Percentiles rank a stretch among this genome's conserved stretches.
phyloP scores from a whole-genome alignment of 352 stramenopile genomes.

The Pythium utonaiense region DNA sequence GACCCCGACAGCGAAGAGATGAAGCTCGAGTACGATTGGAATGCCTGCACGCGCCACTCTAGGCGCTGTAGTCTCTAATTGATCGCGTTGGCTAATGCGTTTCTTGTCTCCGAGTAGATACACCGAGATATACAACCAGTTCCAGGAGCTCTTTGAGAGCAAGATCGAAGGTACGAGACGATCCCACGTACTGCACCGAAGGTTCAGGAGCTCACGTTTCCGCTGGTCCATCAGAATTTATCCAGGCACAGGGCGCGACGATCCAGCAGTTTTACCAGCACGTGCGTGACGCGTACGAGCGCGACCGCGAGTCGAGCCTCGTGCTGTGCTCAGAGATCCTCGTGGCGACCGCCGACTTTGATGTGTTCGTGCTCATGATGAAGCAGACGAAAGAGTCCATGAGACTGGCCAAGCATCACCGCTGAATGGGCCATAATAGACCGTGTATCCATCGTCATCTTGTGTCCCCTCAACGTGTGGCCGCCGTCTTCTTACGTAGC shows the following conservation, averaged over 20 bases:
- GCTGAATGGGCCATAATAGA: not conserved
- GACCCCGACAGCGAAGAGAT: conserved; percentile 74
- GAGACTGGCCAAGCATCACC: conserved; percentile 40
- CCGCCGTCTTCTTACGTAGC: conserved; percentile 60
- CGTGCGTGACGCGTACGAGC: conserved; percentile 51
- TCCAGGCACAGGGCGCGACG: conserved; percentile 49
- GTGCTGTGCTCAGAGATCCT: conserved; percentile 76
- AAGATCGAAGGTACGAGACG: conserved; percentile 65
- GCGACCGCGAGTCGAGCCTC: conserved; percentile 54
- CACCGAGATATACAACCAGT: conserved; percentile 78
- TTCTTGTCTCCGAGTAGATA: conserved; percentile 33
- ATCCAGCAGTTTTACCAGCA: conserved; percentile 66
- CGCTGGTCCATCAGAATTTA: conserved; percentile 41
- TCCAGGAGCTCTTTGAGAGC: conserved; percentile 65
- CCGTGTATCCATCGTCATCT: not conserved
- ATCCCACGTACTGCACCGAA: not conserved
- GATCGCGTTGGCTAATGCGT: no score
- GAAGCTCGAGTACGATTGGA: conserved; percentile 73
- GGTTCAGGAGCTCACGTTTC: not conserved
- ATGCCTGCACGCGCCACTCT: no score
- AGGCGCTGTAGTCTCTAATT: no score
- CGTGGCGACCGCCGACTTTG: conserved; percentile 72
- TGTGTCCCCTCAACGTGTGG: conserved; percentile 30
- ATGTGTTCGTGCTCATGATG: conserved; percentile 84
- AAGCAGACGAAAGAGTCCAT: conserved; percentile 73